Conservation (phyloP, 352 stramenopile species). For the Phytophthora vignae region DNA sequence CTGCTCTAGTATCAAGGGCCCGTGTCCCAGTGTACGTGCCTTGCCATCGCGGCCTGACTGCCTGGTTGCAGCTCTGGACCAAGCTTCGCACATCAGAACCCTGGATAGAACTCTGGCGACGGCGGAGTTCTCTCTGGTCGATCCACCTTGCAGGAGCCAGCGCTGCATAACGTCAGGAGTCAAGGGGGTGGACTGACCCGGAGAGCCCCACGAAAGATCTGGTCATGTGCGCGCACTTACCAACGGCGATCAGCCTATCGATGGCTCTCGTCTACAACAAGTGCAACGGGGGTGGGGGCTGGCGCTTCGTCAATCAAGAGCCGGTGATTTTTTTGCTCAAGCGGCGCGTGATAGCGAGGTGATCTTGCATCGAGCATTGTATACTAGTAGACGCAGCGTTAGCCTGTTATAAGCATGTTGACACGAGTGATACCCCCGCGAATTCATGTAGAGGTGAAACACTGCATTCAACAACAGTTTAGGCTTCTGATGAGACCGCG, state of each 20-base stretch:
- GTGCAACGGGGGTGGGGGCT: too few species aligned
- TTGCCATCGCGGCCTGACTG: too few species aligned
- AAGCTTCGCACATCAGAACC: not conserved
- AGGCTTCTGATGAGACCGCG: too few species aligned
- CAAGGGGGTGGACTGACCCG: not conserved
- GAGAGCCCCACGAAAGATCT: not conserved
- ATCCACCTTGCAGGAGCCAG: not conserved
- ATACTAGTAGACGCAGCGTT: too few species aligned
- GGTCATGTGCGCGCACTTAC: not conserved
- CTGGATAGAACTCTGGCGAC: not conserved
- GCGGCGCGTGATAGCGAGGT: not conserved
- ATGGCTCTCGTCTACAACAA: not conserved
- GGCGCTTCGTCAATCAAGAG: not conserved
- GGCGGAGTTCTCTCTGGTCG: not conserved
- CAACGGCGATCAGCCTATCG: not conserved
- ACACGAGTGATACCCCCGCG: too few species aligned
- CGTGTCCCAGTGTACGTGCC: constrained; percentile 7
- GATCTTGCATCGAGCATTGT: too few species aligned
- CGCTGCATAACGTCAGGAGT: not conserved
- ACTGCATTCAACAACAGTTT: too few species aligned
- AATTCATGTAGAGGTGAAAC: too few species aligned
- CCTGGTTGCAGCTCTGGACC: not conserved
- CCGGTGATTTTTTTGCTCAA: not conserved
- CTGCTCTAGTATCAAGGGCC: not conserved
- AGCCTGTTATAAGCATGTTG: too few species aligned